Base-by-base conservation (phyloP, 352 stramenopile species). In the Pythium volutum region DNA sequence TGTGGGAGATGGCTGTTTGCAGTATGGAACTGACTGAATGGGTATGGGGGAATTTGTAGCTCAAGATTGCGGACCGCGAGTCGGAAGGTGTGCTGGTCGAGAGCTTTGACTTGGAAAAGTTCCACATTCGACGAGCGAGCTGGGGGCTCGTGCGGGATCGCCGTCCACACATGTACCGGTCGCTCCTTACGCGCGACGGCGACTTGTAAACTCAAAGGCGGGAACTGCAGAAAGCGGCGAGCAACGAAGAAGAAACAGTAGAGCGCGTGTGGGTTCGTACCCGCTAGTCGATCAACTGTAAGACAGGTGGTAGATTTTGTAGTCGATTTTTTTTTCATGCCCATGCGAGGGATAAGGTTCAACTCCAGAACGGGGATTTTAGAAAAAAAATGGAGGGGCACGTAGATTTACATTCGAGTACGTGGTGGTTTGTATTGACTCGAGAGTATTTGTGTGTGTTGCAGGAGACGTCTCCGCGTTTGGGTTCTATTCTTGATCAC, bases 111-210 rank as follows among this genome's bases (percentile, higher is more conserved):
- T 69, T 95, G 31, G 85, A 92, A 54, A 93, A 93, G 66, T 90
- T 93, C 62, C 85, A 91, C 47, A 79, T 90, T 22, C 81, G 85
- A 73, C 86, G 87, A 65, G 88, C 87, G 36, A 92, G 77, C 61
- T 96, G 87, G 85, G 88, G 88, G 0, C 79, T 97, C 41, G 71
- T 96, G 59, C 81, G 89, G 48, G 89, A 97, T 62, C 81, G 91
- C 43, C 74, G 89, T 39, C 91, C 91, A 27, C 74, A 95, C 31
- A 55, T 96, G 55, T 97, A 97, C 67, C 73, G 69, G 57, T 50
- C 70, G 9, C 62, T 97, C 26, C 63, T 93, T 41, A 96, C 88
- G 23, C 82, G 88, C 47, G 89, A 97, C 67, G 88, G 88, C 43
- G 66, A 34, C n/a, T n/a, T n/a, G n/a, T n/a, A n/a, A n/a, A n/a